Percentiles rank a stretch among this genome's conserved stretches.
Evolutionary conservation across 116 monocot species (phyloP).

Genomic region (Dioscorea cayenensis): DNA sequence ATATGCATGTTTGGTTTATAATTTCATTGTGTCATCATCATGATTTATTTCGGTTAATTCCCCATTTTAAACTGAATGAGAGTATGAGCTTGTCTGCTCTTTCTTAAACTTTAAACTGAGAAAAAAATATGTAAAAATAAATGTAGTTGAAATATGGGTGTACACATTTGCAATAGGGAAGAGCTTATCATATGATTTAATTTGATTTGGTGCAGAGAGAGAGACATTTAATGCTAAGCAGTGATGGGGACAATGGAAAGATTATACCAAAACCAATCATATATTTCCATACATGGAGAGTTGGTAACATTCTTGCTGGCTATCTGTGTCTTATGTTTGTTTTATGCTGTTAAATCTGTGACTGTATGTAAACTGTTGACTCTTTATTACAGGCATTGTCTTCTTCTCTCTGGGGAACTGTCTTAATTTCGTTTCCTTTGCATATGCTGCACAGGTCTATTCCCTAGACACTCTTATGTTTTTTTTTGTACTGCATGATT

Average conservation of each 20-base stretch:
- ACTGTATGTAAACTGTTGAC: neutral
- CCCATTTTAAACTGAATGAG: neutral
- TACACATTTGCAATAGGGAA: neutral
- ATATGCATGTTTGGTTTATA: neutral
- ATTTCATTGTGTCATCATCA: neutral
- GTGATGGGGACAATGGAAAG: slow-evolving; percentile 53
- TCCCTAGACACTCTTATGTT: neutral
- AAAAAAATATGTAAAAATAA: neutral
- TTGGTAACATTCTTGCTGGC: slow-evolving; percentile 43
- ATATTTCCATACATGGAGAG: slow-evolving; percentile 89
- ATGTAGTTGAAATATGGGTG: too few relatives aligned
- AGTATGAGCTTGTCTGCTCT: neutral
- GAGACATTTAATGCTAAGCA: slow-evolving; percentile 30
- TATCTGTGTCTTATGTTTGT: neutral
- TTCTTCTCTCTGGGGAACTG: slow-evolving; percentile 87
- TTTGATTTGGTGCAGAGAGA: slow-evolving; percentile 52
- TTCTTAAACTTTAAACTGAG: neutral
- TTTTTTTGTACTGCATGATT: neutral
- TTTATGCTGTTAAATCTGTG: too few relatives aligned
- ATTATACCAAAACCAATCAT: slow-evolving; percentile 68
- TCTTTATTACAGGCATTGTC: slow-evolving; percentile 55
- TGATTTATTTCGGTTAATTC: neutral
- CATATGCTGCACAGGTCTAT: slow-evolving; percentile 94
- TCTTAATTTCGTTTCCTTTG: slow-evolving; percentile 95
- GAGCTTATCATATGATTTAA: neutral